phyloP scores from a whole-genome alignment of 2,329 filamentous ascomycete genomes.

The Paecilomyces sp. region DNA sequence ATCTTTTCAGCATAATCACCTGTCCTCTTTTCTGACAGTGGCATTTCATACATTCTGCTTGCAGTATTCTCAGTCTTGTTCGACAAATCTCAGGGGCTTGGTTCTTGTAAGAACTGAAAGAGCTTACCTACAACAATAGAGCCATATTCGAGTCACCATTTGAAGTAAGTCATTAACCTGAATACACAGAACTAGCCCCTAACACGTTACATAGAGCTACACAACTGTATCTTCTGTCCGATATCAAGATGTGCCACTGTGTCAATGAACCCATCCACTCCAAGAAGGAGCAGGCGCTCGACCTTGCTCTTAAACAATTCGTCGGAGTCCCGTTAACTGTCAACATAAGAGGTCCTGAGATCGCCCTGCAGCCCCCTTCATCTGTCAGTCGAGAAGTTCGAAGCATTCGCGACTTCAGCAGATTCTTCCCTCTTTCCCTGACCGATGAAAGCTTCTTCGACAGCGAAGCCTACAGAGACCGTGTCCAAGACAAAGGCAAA shows the following conservation, averaged over 20 bases:
- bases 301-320: background rate
- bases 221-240: background rate
- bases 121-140: background rate
- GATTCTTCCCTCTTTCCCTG: background rate
- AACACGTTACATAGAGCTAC: background rate
- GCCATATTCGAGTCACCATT: background rate
- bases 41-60: background rate
- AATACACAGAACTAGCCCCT: background rate
- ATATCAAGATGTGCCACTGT: background rate
- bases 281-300: background rate
- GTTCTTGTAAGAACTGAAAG: background rate
- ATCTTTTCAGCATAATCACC: background rate
- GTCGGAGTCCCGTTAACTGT: background rate
- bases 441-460: background rate
- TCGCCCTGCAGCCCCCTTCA: background rate
- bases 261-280: background rate
- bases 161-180: background rate
- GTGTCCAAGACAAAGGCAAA: background rate
- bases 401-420: background rate
- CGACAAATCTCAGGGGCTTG: background rate
- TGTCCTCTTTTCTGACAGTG: background rate
- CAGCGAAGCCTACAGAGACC: background rate
- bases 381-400: background rate
- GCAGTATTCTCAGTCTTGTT: background rate
- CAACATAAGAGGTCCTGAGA: background rate